phyloP scores from a whole-genome alignment of 805 yeast genomes.

The Dipodascopsis tothii region DNA sequence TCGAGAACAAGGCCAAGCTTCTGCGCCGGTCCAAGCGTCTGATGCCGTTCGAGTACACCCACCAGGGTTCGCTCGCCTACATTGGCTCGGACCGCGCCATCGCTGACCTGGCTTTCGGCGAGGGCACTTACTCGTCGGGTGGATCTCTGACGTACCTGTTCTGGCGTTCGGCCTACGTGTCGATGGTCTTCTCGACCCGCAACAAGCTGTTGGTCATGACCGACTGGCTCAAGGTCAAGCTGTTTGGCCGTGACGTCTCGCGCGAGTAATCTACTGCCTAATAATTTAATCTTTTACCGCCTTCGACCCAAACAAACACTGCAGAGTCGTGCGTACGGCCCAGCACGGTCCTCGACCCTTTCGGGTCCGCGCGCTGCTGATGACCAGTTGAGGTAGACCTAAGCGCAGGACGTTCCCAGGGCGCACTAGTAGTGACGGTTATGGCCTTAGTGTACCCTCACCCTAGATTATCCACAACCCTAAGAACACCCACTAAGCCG shows the following conservation, averaged over 20 bases:
- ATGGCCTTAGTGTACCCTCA: no score
- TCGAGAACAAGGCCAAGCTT: conserved; percentile 39
- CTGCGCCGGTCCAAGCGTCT: conserved; percentile 33
- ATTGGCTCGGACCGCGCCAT: conserved; percentile 87
- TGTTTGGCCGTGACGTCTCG: conserved; percentile 91
- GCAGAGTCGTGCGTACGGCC: no score
- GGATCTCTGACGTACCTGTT: conserved; percentile 83
- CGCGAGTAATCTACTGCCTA: conserved; percentile 47
- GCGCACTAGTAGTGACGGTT: no score
- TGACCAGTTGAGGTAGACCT: no score
- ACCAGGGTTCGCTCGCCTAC: conserved; percentile 90
- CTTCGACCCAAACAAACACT: no score
- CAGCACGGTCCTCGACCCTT: no score
- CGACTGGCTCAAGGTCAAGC: conserved; percentile 82
- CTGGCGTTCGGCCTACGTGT: conserved; percentile 91
- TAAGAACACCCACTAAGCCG: no score
- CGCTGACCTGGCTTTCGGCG: conserved; percentile 66
- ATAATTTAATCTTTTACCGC: no score
- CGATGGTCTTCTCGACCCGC: conserved; percentile 84
- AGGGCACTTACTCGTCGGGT: conserved; percentile 72
- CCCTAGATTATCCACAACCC: no score
- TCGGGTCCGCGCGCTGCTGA: no score
- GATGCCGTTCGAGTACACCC: conserved; percentile 66
- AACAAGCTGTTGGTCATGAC: conserved; percentile 77
- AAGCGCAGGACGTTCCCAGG: no score